Base-by-base conservation (phyloP, 2,329 filamentous ascomycete species). In the Blastomyces silverae region DNA sequence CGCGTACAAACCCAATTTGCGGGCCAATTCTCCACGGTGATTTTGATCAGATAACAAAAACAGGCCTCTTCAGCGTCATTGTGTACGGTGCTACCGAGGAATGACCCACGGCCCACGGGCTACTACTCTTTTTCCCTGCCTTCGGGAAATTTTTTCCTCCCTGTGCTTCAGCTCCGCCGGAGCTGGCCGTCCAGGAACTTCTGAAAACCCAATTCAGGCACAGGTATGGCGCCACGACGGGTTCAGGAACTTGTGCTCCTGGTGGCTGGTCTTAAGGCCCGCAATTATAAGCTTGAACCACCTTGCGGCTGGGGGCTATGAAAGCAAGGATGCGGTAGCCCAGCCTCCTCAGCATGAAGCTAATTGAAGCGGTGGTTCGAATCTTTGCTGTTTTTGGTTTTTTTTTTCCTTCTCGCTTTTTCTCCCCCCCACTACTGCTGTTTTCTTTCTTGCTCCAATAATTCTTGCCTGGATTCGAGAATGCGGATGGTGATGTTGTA, bases 31-130 rank as follows among this genome's bases (percentile, higher is more conserved):
- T 25, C 50, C 53, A 17, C 11, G 8, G 20, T 17, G 3, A 17
- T 15, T 56, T 56, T 56, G 53, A 56, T 56, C 53, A 56, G 53
- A 56, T 56, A 56, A 56, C 53, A 37, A 56, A 15, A 15, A 25
- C 8, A 8, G 37, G 37, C 8, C 37, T 7, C 34, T 37, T 37
- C 34, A 8, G 34, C 8, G 5, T 39, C 10, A 39, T 10, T 56
- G 22, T 37, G 4, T n/a, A 1, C 4, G 28, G 1, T 10, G 34
- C 50, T 6, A 28, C 50, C 10, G 7, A 52, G 13, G 13, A 13
- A 11, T 55, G 25, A 55, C 28, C 17, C 52, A 28, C n/a, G n/a
- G n/a, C n/a, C n/a, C n/a, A 34, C 28, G 34, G 1, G 15, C 31
- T 28, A 6, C 25, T 15, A 1, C n/a, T 28, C n/a, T 28, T 28